phyloP scores from a whole-genome alignment of 225 moss, liverwort and hornwort genomes.

The Physcomitrellopsis africana region DNA sequence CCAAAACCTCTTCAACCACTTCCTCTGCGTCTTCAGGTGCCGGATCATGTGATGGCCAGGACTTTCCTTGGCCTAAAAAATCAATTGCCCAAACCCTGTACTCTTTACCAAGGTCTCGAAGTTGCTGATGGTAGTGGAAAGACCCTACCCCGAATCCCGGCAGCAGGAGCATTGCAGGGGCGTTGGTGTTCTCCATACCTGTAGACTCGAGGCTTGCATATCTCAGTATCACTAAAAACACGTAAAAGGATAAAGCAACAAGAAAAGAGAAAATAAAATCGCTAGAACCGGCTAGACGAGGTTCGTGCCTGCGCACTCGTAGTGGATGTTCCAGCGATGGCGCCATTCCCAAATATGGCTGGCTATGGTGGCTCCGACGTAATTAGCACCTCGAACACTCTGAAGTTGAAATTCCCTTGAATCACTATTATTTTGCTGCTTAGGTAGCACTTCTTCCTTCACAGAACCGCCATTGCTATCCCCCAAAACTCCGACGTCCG shows the following conservation, averaged over 20 bases:
- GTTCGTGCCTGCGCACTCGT: conserved; percentile 53
- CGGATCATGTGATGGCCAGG: conserved; percentile 64
- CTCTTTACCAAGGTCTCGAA: conserved; percentile 54
- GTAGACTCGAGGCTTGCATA: conserved; percentile 23
- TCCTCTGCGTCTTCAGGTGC: conserved; percentile 40
- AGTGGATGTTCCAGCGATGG: conserved; percentile 57
- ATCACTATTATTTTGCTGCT: conserved; percentile 7
- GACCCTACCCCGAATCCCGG: conserved; percentile 61
- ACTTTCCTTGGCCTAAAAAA: conserved; percentile 59
- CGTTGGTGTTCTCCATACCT: conserved; percentile 47
- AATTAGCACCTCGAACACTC: conserved; percentile 30
- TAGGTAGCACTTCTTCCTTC: conserved; percentile 20
- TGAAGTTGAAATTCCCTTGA: conserved; percentile 33
- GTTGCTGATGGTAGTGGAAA: conserved; percentile 48
- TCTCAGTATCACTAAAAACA: conserved; percentile 6
- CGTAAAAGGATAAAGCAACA: not conserved
- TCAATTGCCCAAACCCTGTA: conserved; percentile 64
- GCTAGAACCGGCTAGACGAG: not conserved
- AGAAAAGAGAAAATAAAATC: not conserved
- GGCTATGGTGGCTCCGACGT: conserved; percentile 39
- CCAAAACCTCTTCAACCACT: conserved; percentile 24
- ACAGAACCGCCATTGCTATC: conserved; percentile 30
- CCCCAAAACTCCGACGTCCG: conserved; percentile 22
- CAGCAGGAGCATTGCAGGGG: conserved; percentile 52
- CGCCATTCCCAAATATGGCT: conserved; percentile 61